Conservation (phyloP, 2,329 filamentous ascomycete species). For the Ceratocystis lukuohia region DNA sequence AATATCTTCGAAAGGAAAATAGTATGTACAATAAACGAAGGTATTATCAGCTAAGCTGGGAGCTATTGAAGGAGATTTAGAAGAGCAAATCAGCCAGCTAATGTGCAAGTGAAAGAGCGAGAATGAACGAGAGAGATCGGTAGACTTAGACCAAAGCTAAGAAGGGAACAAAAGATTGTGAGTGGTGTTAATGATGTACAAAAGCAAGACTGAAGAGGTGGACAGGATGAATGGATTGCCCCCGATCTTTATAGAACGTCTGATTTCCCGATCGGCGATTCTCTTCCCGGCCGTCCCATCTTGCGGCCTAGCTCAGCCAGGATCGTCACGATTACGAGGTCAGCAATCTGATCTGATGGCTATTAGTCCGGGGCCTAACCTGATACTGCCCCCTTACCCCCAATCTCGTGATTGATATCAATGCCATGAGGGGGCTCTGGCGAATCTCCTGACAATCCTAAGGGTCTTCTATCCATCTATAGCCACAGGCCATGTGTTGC, state of each 20-base stretch:
- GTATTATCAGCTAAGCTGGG: not conserved
- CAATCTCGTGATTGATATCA: too few relatives aligned
- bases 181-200: not conserved
- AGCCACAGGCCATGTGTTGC: not conserved
- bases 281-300: not conserved
- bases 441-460: not conserved
- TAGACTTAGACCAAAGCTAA: slow-evolving; percentile 2
- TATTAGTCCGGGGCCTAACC: too few relatives aligned
- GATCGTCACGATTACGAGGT: too few relatives aligned
- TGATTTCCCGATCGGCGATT: not conserved
- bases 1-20: not conserved
- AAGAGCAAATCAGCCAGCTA: slow-evolving; percentile 6
- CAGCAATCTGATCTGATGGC: too few relatives aligned
- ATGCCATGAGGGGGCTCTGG: too few relatives aligned
- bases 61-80: not conserved
- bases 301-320: too few relatives aligned
- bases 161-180: not conserved
- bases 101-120: not conserved
- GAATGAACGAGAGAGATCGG: not conserved
- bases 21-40: not conserved
- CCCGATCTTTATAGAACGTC: not conserved
- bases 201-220: too few relatives aligned
- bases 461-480: not conserved
- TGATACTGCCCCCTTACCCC: too few relatives aligned
- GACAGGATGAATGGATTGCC: not conserved